Percentiles rank a stretch among this genome's conserved stretches.
phyloP scores from a whole-genome alignment of 2,329 filamentous ascomycete genomes.

The Penicillium sp. region DNA sequence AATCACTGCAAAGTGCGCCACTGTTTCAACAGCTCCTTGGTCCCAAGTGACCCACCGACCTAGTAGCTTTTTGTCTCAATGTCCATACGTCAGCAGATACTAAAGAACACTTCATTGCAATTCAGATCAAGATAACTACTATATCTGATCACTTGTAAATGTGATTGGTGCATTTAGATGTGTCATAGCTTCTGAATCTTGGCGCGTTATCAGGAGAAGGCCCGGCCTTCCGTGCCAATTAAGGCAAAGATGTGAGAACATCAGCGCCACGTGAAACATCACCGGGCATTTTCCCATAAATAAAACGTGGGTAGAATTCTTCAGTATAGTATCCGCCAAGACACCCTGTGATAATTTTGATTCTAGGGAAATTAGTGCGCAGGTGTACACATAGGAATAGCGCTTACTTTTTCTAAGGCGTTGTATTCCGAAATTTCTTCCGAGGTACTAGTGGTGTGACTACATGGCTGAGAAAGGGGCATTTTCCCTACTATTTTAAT shows the following conservation, averaged over 20 bases:
- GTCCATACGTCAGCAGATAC: background rate
- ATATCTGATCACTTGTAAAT: background rate
- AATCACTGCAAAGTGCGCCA: too few relatives aligned
- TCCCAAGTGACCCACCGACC: too few relatives aligned
- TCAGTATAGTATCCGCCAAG: background rate
- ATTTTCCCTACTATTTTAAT: background rate
- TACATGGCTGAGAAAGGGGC: background rate
- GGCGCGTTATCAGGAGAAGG: slow-evolving; percentile 7
- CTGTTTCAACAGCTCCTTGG: too few relatives aligned
- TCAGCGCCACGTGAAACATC: slow-evolving; percentile 2
- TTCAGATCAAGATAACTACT: background rate
- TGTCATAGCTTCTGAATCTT: background rate
- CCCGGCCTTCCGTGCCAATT: slow-evolving; percentile 1
- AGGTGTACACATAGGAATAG: background rate
- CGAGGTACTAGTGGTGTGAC: background rate
- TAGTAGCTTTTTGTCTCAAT: background rate
- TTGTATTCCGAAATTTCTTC: background rate
- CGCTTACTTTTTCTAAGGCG: background rate
- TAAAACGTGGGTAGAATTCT: background rate
- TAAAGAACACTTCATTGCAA: background rate
- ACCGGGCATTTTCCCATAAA: slow-evolving; percentile 6
- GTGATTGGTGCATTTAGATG: slow-evolving; percentile 8
- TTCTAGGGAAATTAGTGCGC: slow-evolving; percentile 4
- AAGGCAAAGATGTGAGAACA: background rate
- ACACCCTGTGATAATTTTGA: background rate